Base-by-base conservation (phyloP, 2,329 filamentous ascomycete species). In the Claviceps digitariae region DNA sequence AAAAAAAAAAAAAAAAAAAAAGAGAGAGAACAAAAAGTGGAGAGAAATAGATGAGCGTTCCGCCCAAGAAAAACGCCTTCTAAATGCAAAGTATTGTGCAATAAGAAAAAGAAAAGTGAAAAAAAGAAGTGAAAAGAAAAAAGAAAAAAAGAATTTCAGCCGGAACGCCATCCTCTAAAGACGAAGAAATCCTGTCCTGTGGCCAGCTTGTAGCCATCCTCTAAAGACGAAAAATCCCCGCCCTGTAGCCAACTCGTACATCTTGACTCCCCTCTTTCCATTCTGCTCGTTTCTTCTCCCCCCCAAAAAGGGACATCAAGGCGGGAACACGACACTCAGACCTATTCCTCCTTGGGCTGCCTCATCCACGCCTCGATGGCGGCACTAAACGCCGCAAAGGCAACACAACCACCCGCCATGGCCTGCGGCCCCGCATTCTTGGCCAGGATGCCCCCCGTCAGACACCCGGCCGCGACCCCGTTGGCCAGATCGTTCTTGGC, bases 401-500 rank as follows among this genome's bases (percentile, higher is more conserved):
- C 93, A 13, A 82, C 86, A 68, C 91, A 97, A 1, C 93, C 93
- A 4, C 94, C 77, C 1, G 83, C 84, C 50, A 88, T 86, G 34
- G 91, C 93, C 72, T 93, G 87, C 8, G 93, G 93, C 0, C 93
- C 93, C 0, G 87, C 91, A 61, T 86, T 87, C 57, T 86, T 82
- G 48, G 89, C 91, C 58, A 98, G 70, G 52, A 93, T 86, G 20
- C 88, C 93, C 17, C 93, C 93, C 10, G 93, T 96, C 52, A 96
- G 74, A 66, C 91, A 97, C 0, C 93, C 93, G 0, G 90, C 89
- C 4, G 84, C 81, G 5, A 93, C 83, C 52, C 89, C 89, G 72
- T 98, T 98, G 58, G 75, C 81, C 31, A 97, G 69, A 68, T 97
- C 93, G 70, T 97, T 96, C 75, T 95, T 96, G 23, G 90, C 93